phyloP scores from a whole-genome alignment of 192 early-diverging fungal species.

The Coemansia asiatica region DNA sequence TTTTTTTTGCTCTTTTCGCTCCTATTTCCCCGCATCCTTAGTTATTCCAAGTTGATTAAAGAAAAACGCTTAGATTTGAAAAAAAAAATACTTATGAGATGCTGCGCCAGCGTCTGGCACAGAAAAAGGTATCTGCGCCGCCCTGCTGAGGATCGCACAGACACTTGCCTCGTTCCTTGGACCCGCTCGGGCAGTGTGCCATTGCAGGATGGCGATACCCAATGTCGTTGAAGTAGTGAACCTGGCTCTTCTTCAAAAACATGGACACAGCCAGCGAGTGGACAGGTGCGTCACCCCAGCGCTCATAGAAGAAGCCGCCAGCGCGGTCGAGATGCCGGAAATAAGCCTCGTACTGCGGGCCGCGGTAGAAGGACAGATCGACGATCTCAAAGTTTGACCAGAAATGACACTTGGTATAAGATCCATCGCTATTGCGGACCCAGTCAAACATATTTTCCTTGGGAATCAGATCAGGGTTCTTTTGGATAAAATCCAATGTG shows the following conservation, averaged over 20 bases:
- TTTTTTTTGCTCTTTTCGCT: no score
- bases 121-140: slow-evolving; percentile 39
- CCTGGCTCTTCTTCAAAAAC: slow-evolving; percentile 56
- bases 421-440: slow-evolving; percentile 31
- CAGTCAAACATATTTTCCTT: slow-evolving; percentile 57
- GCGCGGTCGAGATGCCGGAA: slow-evolving; percentile 66
- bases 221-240: slow-evolving; percentile 74
- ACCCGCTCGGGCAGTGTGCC: slow-evolving; percentile 63
- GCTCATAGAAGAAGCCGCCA: no score
- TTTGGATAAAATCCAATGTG: slow-evolving; percentile 49
- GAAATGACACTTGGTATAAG: slow-evolving; percentile 61
- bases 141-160: slow-evolving; percentile 23
- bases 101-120: slow-evolving; percentile 39
- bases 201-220: slow-evolving; percentile 62
- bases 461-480: slow-evolving; percentile 56
- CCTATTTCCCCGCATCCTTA: background rate
- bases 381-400: no score
- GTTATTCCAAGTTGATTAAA: no score
- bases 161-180: slow-evolving; percentile 15
- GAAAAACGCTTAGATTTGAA: background rate
- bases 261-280: slow-evolving; percentile 33
- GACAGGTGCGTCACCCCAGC: no score
- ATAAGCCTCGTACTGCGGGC: slow-evolving; percentile 61
- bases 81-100: slow-evolving; percentile 10
- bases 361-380: slow-evolving; percentile 66